Base-by-base conservation (phyloP, 306 rosid species). In the Cyclanthera cordifolia region DNA sequence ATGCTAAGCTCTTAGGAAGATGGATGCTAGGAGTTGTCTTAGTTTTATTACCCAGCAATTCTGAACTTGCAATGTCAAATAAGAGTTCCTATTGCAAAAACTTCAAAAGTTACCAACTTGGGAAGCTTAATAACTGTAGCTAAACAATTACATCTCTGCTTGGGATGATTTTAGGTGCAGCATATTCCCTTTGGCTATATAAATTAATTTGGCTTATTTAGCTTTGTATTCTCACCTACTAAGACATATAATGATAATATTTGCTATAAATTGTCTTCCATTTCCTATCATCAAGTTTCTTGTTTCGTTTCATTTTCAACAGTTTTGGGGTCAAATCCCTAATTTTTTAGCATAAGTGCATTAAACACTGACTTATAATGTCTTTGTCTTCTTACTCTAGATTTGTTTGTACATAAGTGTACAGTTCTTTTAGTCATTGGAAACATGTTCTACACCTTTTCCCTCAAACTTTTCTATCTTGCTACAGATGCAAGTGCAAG, bases 401-500 rank as follows among this genome's bases (percentile, higher is more conserved):
- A 74, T 28, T 21, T 53, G 46, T 39, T 60, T 66, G 19, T 76
- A 17, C 4, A 46, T 25, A 37, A 45, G 60, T 49, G 74, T 37
- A 61, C 56, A 53, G n/a, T 20, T 27, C 11, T 11, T 37, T 61
- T 19, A 27, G 25, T 57, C 24, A 19, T 43, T 17, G 25, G 16
- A 20, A 57, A 54, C 59, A 15, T 58, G 50, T 64, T 57, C 67
- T 69, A 48, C 30, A 10, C 68, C 73, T 72, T 21, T 74, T 61
- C 30, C 15, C 56, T 37, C 27, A 64, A 30, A 51, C 27, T 15
- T 15, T 53, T 73, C 46, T n/a, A 58, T 59, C 80, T 74, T n/a
- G 50, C 16, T 81, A 69, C 82, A 94, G 99, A 90, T 81, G 94
- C 81, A 77, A 94, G 87, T 79, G 95, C 78, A 47, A 94, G 87